Base-by-base conservation (phyloP, 306 rosid genomes). In the Malus orientalis region DNA sequence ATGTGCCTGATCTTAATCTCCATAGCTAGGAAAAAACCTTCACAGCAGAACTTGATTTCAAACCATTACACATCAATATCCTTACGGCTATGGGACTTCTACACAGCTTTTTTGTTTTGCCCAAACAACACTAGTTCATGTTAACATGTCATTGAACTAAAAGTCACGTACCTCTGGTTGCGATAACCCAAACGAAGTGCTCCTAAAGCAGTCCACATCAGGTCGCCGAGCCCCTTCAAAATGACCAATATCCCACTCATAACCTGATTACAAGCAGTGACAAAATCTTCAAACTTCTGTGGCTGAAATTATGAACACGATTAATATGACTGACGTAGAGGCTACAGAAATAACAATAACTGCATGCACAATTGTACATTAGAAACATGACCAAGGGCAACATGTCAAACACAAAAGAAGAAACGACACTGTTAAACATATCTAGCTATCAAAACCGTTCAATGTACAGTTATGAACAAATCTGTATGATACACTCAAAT, bases 241-340 rank as follows among this genome's bases (percentile, higher is more conserved):
- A 85, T 92, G 98, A 71, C 97, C 97, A 65, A 95, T 82, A 70
- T 95, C 98, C 97, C 98, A 95, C 81, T 92, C 97, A 74, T 95
- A 95, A 84, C 97, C 98, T 92, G 89, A 81, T 82, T 45, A 86
- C 78, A 57, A 69, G 67, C 77, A 76, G 72, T 23, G 69, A 73
- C 60, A 83, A 81, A 80, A 63, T 20, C 67, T 59, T 85, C 65
- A 87, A 73, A 53, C 73, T 55, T 79, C n/a, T 44, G 65, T 74
- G 30, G 47, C 75, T 32, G 58, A 79, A 85, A 49, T 36, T 54
- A 18, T n/a, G 72, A 86, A 81, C 40, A 83, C 1, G 62, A 45
- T 55, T 62, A 58, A 2, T 16, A 60, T 73, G 58, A 66, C 70
- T 64, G 20, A 19, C 58, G 54, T 38, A n/a, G 60, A 74, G 36